These are phyloP conservation scores for Pichia paraexigua DNA, from an alignment of 805 yeast genomes.

Conservation along the genomic window DNA sequence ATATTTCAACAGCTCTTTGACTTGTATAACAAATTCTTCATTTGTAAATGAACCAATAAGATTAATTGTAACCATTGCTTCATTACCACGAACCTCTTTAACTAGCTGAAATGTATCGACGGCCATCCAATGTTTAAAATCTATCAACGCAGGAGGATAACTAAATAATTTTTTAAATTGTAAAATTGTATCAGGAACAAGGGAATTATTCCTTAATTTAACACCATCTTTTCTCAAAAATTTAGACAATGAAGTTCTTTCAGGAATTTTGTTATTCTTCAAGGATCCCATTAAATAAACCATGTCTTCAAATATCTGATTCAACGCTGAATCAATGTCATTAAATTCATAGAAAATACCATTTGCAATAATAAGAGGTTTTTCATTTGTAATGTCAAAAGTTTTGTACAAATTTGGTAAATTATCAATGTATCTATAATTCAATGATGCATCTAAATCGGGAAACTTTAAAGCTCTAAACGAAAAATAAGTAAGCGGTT, in stretches of 20 bases:
- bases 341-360: slow-evolving; percentile 55
- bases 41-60: slow-evolving; percentile 50
- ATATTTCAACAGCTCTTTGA: slow-evolving; percentile 30
- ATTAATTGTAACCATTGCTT: slow-evolving; percentile 32
- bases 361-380: slow-evolving; percentile 56
- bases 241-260: slow-evolving; percentile 27
- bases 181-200: slow-evolving; percentile 44
- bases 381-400: slow-evolving; percentile 6
- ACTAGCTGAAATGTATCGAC: background rate
- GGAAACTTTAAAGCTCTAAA: slow-evolving; percentile 11
- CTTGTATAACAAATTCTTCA: slow-evolving; percentile 33
- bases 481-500: slow-evolving; percentile 8
- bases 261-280: slow-evolving; percentile 22
- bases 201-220: slow-evolving; percentile 36
- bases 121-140: background rate
- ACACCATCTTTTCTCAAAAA: slow-evolving; percentile 37
- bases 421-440: slow-evolving; percentile 2
- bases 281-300: slow-evolving; percentile 25
- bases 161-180: slow-evolving; percentile 9
- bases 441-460: slow-evolving; percentile 8
- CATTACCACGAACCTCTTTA: background rate
- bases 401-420: slow-evolving; percentile 34
- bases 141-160: background rate
- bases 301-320: slow-evolving; percentile 51
- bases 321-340: slow-evolving; percentile 43